These are phyloP conservation scores for Eucalyptus curtisii DNA, from an alignment of 345 rosid genomes.

Conservation along the genomic window DNA sequence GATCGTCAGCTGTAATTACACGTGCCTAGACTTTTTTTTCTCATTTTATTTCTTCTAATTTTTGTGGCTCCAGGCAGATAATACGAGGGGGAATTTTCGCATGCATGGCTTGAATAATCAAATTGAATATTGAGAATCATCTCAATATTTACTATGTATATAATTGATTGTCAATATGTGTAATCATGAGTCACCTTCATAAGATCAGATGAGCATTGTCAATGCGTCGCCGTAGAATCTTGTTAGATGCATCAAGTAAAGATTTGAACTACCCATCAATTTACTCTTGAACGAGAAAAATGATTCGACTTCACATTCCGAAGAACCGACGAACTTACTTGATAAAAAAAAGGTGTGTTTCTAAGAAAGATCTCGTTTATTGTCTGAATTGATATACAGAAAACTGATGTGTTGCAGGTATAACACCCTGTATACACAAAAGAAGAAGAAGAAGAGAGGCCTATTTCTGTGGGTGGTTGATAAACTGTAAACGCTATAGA, in stretches of 20 bases:
- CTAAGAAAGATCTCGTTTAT: background rate
- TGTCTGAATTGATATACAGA: background rate
- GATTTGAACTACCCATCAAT: background rate
- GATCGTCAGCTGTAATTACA: background rate
- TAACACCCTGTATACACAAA: background rate
- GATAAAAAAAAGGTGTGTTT: background rate
- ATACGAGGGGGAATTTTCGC: background rate
- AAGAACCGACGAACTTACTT: background rate
- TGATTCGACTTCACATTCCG: background rate
- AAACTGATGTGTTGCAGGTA: background rate
- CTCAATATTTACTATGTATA: background rate
- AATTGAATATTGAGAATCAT: background rate
- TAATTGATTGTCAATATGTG: background rate
- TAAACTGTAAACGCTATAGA: background rate
- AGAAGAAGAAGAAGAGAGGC: background rate
- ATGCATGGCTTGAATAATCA: background rate
- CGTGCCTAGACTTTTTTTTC: background rate
- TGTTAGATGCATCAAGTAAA: background rate
- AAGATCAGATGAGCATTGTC: background rate
- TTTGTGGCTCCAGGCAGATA: background rate
- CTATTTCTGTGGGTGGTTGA: background rate
- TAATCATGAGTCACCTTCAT: background rate
- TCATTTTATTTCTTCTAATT: background rate
- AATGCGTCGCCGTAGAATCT: background rate
- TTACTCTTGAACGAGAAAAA: background rate